Percentiles rank a stretch among this genome's conserved stretches.
These are phyloP conservation scores for Coemansia sp. DNA, from an alignment of 192 early-diverging fungal species.

Conservation along the genomic window DNA sequence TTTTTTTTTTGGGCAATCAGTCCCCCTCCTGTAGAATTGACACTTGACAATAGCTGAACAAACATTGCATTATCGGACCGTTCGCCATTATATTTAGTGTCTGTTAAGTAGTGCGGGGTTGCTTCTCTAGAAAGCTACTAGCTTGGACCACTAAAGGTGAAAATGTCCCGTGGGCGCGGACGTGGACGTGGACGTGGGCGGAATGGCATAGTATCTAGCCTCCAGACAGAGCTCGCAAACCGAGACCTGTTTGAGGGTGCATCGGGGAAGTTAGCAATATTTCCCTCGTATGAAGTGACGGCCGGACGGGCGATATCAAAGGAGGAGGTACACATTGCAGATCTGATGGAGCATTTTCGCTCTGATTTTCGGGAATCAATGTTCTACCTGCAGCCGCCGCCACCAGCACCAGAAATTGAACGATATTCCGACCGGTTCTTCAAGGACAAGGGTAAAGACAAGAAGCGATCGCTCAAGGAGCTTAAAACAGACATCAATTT, in stretches of 20 bases:
- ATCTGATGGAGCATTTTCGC: conserved; percentile 29
- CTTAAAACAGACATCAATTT: conserved; percentile 32
- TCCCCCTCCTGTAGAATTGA: neutral
- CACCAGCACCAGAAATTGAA: conserved; percentile 39
- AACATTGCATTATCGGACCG: neutral
- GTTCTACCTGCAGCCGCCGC: conserved; percentile 43
- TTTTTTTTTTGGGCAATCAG: neutral
- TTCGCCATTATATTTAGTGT: neutral
- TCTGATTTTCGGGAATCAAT: conserved; percentile 25
- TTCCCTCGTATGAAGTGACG: conserved; percentile 32
- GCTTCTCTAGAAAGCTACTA: neutral
- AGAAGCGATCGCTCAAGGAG: conserved; percentile 29
- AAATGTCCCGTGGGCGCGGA: conserved; percentile 40
- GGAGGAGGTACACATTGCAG: conserved; percentile 35
- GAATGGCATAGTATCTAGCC: conserved; percentile 34
- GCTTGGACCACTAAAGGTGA: neutral
- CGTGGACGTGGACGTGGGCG: conserved; percentile 43
- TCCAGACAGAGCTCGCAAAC: conserved; percentile 46
- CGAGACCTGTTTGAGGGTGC: conserved; percentile 21
- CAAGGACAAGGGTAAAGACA: conserved; percentile 3
- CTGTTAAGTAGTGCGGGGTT: neutral
- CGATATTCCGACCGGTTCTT: conserved; percentile 51
- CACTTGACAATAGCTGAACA: neutral
- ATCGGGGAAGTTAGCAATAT: conserved; percentile 8
- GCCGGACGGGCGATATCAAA: conserved; percentile 13